These are phyloP conservation scores for Manihot esculenta DNA, from an alignment of 441 rosid species.

Conservation along the genomic window DNA sequence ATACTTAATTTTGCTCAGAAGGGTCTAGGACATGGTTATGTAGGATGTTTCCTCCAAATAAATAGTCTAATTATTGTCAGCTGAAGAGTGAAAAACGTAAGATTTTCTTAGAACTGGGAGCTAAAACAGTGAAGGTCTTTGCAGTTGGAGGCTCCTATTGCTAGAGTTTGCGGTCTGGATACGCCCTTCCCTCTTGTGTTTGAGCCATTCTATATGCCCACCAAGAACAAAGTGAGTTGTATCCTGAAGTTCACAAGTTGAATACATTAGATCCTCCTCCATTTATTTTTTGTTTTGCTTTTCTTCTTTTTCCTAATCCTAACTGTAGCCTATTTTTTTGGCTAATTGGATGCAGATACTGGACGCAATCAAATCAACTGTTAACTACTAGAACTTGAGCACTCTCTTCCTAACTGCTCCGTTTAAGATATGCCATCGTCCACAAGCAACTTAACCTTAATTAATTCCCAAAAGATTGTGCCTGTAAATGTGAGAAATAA, in stretches of 20 bases:
- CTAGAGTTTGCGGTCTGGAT: conserved; percentile 85
- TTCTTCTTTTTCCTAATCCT: background rate
- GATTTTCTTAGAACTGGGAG: background rate
- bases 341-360: conserved; percentile 51
- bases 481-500: background rate
- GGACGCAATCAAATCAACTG: conserved; percentile 76
- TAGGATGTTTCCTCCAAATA: background rate
- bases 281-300: too few relatives aligned
- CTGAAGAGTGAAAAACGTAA: background rate
- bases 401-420: background rate
- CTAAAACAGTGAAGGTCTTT: conserved; percentile 14
- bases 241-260: background rate
- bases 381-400: conserved; percentile 43
- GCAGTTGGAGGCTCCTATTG: conserved; percentile 92
- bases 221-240: conserved; percentile 67
- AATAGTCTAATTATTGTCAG: background rate
- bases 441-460: background rate
- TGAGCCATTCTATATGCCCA: conserved; percentile 90
- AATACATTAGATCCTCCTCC: background rate
- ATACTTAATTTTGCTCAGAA: background rate
- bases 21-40: background rate
- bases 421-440: background rate
- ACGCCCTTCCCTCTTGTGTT: conserved; percentile 94
- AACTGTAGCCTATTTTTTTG: background rate
- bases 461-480: background rate